Conservation (phyloP, 2,329 filamentous ascomycete species). For the Fusarium tricinctum region DNA sequence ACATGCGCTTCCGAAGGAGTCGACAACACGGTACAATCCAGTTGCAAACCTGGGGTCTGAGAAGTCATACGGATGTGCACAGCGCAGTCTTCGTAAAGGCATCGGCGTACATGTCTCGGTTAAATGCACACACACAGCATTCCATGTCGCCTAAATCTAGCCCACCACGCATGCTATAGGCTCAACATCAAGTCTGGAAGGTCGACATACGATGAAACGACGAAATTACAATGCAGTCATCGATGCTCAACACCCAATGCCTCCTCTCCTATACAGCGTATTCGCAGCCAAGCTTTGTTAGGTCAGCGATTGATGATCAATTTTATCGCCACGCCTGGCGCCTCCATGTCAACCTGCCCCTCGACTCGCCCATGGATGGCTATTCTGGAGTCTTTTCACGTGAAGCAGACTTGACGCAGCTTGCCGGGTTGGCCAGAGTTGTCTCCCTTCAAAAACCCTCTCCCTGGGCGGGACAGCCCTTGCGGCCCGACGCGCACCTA, state of each 20-base stretch:
- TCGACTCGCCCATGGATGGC: constrained; percentile 7
- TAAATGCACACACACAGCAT: constrained; percentile 14
- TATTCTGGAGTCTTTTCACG: constrained; percentile 39
- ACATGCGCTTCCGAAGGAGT: background rate
- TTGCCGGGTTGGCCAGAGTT: constrained; percentile 43
- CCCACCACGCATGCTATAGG: constrained; percentile 24
- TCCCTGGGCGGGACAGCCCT: constrained; percentile 48
- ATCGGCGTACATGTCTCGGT: background rate
- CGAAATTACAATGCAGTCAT: constrained; percentile 3
- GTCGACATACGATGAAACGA: constrained; percentile 23
- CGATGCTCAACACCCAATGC: constrained; percentile 12
- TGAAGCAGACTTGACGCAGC: constrained; percentile 48
- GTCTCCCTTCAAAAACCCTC: constrained; percentile 41
- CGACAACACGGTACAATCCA: background rate
- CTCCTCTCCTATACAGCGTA: constrained; percentile 3
- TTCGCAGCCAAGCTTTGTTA: constrained; percentile 12
- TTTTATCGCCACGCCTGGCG: background rate
- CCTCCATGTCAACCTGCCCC: constrained; percentile 6
- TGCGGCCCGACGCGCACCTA: constrained; percentile 50
- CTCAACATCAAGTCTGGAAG: constrained; percentile 19
- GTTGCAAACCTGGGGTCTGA: background rate
- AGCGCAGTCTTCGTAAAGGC: background rate
- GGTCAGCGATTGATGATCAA: constrained; percentile 5
- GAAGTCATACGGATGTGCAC: background rate
- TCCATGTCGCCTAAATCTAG: constrained; percentile 16